Evolutionary conservation across 2,329 filamentous ascomycete genomes (phyloP).

Genomic region (Fusarium floridanum): DNA sequence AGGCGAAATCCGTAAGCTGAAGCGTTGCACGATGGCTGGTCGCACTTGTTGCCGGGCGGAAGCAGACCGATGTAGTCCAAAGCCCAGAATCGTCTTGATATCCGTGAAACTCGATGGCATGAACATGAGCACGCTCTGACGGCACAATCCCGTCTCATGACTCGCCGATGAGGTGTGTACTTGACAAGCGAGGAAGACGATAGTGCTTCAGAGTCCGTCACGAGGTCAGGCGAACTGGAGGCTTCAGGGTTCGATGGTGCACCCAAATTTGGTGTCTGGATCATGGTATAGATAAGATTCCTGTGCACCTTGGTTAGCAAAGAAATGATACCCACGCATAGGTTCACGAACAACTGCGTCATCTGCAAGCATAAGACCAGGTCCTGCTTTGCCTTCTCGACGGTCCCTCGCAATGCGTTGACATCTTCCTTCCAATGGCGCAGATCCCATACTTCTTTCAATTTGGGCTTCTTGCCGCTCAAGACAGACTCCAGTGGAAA

Average conservation of each 20-base stretch:
- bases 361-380: neutral
- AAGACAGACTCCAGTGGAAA: fast-evolving
- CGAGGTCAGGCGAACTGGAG: neutral
- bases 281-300: neutral
- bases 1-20: neutral
- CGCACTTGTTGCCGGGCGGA: neutral
- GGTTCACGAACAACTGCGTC: neutral
- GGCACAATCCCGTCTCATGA: neutral
- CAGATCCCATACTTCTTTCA: neutral
- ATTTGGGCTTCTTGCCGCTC: neutral
- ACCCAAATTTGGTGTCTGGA: neutral
- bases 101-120: neutral
- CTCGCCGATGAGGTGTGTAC: no score
- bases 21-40: neutral
- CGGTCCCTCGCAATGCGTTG: fast-evolving
- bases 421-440: neutral
- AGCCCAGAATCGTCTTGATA: neutral
- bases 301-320: neutral
- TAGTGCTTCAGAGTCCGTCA: no score
- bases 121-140: neutral
- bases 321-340: fast-evolving
- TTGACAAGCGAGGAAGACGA: neutral
- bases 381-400: neutral
- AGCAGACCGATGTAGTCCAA: neutral
- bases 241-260: fast-evolving